Percentiles rank a stretch among this genome's conserved stretches.
Conservation (phyloP, 179 eudicot species). For the Sideroxylon spinosum region DNA sequence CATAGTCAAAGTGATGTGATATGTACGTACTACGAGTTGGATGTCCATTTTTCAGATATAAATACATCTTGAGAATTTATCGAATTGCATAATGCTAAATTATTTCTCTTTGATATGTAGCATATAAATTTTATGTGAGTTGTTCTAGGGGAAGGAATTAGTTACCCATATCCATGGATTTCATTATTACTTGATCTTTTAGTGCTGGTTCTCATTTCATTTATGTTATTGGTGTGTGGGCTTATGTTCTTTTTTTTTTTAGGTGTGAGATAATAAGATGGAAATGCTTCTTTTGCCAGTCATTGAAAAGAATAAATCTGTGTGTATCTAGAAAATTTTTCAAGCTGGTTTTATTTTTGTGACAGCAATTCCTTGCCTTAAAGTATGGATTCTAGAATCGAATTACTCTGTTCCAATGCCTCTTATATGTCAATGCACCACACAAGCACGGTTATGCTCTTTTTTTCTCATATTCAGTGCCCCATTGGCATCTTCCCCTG, state of each 20-base stretch:
- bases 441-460: conserved; percentile 21
- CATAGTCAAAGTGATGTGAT: not conserved
- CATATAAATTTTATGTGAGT: not conserved
- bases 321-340: not conserved
- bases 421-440: conserved; percentile 3
- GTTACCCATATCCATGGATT: conserved; percentile 5
- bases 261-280: not conserved
- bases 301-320: not conserved
- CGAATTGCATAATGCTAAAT: not conserved
- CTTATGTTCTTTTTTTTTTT: not conserved
- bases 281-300: not conserved
- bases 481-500: conserved; percentile 91
- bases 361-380: not conserved
- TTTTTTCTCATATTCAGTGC: conserved; percentile 54
- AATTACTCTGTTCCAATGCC: not conserved
- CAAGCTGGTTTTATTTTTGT: not conserved
- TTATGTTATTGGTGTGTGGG: not conserved
- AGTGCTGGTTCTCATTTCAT: not conserved
- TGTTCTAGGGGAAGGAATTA: not conserved
- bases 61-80: not conserved
- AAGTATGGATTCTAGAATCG: not conserved
- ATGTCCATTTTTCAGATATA: not conserved
- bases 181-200: not conserved
- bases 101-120: not conserved
- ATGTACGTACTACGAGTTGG: not conserved